phyloP scores from a whole-genome alignment of 768 basidiomycete genomes.

The Suillus luteus region DNA sequence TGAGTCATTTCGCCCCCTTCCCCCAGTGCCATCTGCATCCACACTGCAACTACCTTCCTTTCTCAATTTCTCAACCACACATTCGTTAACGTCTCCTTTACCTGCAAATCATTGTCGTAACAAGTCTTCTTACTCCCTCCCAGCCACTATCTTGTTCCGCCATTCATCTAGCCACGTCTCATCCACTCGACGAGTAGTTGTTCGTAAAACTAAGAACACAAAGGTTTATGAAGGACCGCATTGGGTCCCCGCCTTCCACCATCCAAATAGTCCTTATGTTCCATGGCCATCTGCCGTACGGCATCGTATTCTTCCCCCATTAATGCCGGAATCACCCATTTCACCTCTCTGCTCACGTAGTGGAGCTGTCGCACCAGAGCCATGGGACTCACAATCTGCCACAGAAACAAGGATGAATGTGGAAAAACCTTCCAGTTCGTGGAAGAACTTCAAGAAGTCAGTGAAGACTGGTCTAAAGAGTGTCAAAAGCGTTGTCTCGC shows the following conservation, averaged over 20 bases:
- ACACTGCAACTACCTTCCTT: conserved; percentile 43
- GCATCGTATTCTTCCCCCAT: conserved; percentile 44
- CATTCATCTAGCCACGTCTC: conserved; percentile 20
- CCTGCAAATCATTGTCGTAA: conserved; percentile 14
- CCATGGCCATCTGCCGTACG: conserved; percentile 48
- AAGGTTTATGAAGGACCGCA: conserved; percentile 32
- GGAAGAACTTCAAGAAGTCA: conserved; percentile 37
- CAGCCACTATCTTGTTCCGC: conserved; percentile 22
- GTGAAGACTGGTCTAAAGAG: conserved; percentile 19
- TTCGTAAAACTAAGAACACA: conserved; percentile 21
- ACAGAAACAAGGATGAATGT: conserved; percentile 22
- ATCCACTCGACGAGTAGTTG: conserved; percentile 16
- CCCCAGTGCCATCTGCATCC: conserved; percentile 39
- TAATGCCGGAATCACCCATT: conserved; percentile 37
- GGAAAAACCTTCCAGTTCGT: conserved; percentile 26
- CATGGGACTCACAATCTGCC: conserved; percentile 31
- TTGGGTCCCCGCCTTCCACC: conserved; percentile 42
- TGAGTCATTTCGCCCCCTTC: conserved; percentile 33
- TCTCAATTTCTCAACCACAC: conserved; percentile 30
- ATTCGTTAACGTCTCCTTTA: conserved; percentile 19
- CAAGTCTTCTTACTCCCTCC: conserved; percentile 15
- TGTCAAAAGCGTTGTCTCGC: conserved; percentile 26
- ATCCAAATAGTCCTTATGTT: conserved; percentile 58
- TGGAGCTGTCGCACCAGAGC: conserved; percentile 45
- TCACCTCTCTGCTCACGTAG: conserved; percentile 39